Conservation (phyloP, 2,329 filamentous ascomycete genomes). For the Ramularia collo-cygni region DNA sequence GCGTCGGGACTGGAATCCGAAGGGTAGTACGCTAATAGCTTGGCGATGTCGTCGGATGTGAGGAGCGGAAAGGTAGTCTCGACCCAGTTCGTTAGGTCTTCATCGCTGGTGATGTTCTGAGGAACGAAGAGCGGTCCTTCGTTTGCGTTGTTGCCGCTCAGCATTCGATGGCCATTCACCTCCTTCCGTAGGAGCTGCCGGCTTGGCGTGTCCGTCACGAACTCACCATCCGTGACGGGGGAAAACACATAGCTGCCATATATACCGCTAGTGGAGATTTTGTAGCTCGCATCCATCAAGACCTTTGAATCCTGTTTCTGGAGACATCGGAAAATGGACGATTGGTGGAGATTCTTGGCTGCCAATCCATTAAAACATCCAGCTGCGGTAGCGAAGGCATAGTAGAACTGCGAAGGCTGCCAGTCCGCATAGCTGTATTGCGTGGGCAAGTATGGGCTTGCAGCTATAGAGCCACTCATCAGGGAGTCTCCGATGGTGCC, state of each 20-base stretch:
- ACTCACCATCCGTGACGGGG: slow-evolving; percentile 37
- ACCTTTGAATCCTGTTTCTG: too few species aligned
- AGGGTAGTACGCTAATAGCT: slow-evolving; percentile 35
- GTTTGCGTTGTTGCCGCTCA: slow-evolving; percentile 44
- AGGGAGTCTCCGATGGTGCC: slow-evolving; percentile 68
- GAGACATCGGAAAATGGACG: too few species aligned
- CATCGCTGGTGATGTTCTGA: slow-evolving; percentile 38
- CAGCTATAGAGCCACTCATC: slow-evolving; percentile 64
- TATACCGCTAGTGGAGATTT: too few species aligned
- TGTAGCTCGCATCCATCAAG: too few species aligned
- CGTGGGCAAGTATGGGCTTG: slow-evolving; percentile 47
- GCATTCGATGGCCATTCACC: slow-evolving; percentile 34
- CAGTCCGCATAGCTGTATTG: slow-evolving; percentile 46
- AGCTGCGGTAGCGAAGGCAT: slow-evolving; percentile 36
- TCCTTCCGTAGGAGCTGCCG: slow-evolving; percentile 31
- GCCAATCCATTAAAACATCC: too few species aligned
- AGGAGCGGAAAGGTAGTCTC: slow-evolving; percentile 36
- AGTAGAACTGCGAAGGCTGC: slow-evolving; percentile 41
- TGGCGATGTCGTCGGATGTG: slow-evolving; percentile 33
- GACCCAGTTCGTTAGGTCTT: slow-evolving; percentile 37
- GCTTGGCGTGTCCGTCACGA: slow-evolving; percentile 34
- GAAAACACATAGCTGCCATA: too few species aligned
- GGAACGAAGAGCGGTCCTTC: slow-evolving; percentile 44
- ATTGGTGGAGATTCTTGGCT: too few species aligned
- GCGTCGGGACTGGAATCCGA: slow-evolving; percentile 22